Conservation (phyloP, 371 early-diverging fungal species). For the Mucor mucedo region DNA sequence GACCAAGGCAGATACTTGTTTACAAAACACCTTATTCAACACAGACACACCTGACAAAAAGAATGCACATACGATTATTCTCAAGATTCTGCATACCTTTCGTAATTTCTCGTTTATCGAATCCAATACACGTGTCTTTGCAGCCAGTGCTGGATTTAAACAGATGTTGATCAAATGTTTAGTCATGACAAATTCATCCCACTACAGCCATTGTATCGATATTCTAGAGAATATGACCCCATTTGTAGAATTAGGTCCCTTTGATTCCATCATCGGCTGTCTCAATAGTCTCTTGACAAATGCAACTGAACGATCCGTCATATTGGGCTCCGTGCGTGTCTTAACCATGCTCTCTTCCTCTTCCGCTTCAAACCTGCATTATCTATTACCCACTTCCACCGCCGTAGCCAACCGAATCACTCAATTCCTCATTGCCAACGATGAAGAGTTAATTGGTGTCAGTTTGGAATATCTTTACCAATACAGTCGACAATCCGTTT, state of each 20-base stretch:
- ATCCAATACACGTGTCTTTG: conserved; percentile 60
- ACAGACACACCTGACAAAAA: background rate
- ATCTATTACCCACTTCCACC: conserved; percentile 29
- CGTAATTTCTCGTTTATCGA: conserved; percentile 78
- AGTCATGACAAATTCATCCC: conserved; percentile 54
- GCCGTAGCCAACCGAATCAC: conserved; percentile 53
- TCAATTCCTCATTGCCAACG: conserved; percentile 65
- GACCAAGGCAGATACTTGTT: conserved; percentile 58
- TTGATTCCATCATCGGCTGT: conserved; percentile 44
- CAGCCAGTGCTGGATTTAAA: conserved; percentile 48
- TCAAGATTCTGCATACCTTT: conserved; percentile 75
- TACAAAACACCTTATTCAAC: conserved; percentile 29
- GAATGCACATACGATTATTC: conserved; percentile 25
- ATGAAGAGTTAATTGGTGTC: conserved; percentile 73
- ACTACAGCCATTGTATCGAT: conserved; percentile 67
- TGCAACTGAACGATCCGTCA: conserved; percentile 62
- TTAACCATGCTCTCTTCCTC: conserved; percentile 57
- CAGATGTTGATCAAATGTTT: conserved; percentile 61
- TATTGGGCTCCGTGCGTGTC: conserved; percentile 66
- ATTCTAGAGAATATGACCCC: conserved; percentile 72
- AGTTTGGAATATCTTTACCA: conserved; percentile 78
- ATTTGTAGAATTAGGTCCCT: conserved; percentile 52
- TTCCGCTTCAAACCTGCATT: conserved; percentile 60
- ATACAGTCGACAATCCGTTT: conserved; percentile 60
- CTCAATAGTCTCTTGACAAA: conserved; percentile 52